These are phyloP conservation scores for Galerina marginata DNA, from an alignment of 768 basidiomycete genomes.

Conservation along the genomic window DNA sequence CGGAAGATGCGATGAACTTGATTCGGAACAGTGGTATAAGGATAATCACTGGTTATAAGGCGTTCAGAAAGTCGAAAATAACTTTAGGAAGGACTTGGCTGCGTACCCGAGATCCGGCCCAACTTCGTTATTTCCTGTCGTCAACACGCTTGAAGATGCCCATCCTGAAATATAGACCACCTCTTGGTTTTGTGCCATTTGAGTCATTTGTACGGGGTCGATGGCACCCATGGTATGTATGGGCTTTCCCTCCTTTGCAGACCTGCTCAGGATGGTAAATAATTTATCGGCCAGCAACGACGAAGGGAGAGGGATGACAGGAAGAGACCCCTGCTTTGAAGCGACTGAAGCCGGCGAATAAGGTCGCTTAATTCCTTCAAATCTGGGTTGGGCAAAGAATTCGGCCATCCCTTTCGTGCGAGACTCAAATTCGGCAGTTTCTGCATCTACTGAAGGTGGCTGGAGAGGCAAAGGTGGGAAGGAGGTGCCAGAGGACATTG, in stretches of 20 bases:
- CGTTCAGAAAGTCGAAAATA: neutral
- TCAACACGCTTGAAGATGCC: conserved; percentile 86
- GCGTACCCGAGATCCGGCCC: conserved; percentile 91
- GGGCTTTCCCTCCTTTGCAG: conserved; percentile 66
- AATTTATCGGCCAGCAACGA: conserved; percentile 88
- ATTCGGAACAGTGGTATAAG: conserved; percentile 95
- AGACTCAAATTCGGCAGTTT: conserved; percentile 60
- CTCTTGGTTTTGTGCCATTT: conserved; percentile 88
- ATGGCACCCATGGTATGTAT: conserved; percentile 94
- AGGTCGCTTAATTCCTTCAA: conserved; percentile 72
- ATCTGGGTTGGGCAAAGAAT: conserved; percentile 82
- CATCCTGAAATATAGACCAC: conserved; percentile 93
- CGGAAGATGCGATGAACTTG: conserved; percentile 92
- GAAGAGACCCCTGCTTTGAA: conserved; percentile 87
- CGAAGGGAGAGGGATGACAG: conserved; percentile 76
- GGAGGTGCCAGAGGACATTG: conserved; percentile 44
- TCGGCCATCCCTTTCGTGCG: conserved; percentile 67
- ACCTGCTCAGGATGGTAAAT: conserved; percentile 66
- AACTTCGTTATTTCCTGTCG: conserved; percentile 90
- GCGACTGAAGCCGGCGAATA: conserved; percentile 84
- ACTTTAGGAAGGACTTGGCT: neutral
- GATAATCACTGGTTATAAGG: conserved; percentile 71
- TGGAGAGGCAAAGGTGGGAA: conserved; percentile 54
- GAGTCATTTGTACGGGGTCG: conserved; percentile 94
- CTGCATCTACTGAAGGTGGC: conserved; percentile 62